Percentiles rank a stretch among this genome's conserved stretches.
These are phyloP conservation scores for Aureobasidium sp. DNA, from an alignment of 2,329 filamentous ascomycete genomes.

Conservation along the genomic window DNA sequence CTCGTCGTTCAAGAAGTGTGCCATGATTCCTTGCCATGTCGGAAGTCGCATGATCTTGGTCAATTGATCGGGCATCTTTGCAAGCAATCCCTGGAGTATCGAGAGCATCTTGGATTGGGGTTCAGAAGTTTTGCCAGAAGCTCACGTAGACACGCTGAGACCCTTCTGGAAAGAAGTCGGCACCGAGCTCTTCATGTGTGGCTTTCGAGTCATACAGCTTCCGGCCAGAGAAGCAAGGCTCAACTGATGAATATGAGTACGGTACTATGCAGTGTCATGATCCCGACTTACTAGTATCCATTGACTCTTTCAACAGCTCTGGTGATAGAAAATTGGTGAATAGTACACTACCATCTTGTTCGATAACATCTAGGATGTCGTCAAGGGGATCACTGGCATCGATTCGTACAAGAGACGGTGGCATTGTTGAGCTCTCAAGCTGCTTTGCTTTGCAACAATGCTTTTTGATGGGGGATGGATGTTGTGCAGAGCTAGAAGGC, in stretches of 20 bases:
- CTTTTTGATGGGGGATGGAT: background rate
- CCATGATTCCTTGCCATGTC: background rate
- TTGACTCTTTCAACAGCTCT: background rate
- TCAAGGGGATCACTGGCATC: background rate
- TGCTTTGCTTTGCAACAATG: background rate
- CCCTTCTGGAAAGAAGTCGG: constrained; percentile 4
- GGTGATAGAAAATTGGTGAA: background rate
- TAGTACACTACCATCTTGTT: background rate
- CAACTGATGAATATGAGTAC: background rate
- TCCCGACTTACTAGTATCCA: background rate
- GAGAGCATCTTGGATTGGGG: background rate
- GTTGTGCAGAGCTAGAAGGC: background rate
- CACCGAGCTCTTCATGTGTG: background rate
- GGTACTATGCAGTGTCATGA: too few relatives aligned
- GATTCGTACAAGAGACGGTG: background rate
- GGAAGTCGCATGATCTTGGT: background rate
- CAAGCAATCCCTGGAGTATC: background rate
- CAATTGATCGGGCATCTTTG: background rate
- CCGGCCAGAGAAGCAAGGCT: background rate
- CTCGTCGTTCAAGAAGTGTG: background rate
- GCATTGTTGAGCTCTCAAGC: background rate
- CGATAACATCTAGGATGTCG: background rate
- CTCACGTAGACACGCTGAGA: background rate
- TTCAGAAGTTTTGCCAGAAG: background rate
- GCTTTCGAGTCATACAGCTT: background rate